Evolutionary conservation across 2,329 filamentous ascomycete species (phyloP), one percentile per base, ranked within the genome.

Genomic region (Cladosporium sp.): DNA sequence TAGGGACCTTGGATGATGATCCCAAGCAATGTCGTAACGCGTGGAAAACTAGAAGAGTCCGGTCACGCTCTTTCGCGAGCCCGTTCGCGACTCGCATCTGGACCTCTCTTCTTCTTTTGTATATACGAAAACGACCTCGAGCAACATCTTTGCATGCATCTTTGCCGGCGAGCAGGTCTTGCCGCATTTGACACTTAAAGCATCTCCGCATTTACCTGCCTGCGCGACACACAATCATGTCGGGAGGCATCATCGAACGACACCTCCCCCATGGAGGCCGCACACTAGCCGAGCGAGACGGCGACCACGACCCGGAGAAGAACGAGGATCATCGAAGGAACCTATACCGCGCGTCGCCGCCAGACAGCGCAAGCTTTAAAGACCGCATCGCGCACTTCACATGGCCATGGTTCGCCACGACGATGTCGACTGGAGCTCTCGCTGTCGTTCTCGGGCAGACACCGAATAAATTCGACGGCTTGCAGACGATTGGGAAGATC

Each of bases 401-500:
- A 1, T 70, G 60, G 60, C 60, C 60, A 6, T 63, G 60, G 60
- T 82, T 80, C 69, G 82, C 80, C 0, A 71, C 79, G 60, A 80
- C 81, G 14, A 83, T 84, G 80, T 75, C 77, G 21, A 83, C 81
- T 1, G 81, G 82, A 23, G 82, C 81, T 54, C 73, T 84, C 18
- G 75, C 79, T 16, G 76, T 81, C 1, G 73, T 83, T 14, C 76
- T 83, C 30, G 72, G 77, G 4, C 73, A 79, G 34, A 75, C 80
- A 51, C 82, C 81, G 0, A 80, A 80, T 64, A 66, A 71, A 1
- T 86, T 86, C 68, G 70, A 71, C 0, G 84, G 84, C 23, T 79
- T 86, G 18, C 76, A 80, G 65, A 80, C 77, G 8, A 83, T 86
- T 63, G 84, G 84, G 23, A 81, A 82, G 30, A 69, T 82, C 65